These are phyloP conservation scores for Carnegiea gigantea DNA, from an alignment of 179 eudicot genomes.

Conservation along the genomic window DNA sequence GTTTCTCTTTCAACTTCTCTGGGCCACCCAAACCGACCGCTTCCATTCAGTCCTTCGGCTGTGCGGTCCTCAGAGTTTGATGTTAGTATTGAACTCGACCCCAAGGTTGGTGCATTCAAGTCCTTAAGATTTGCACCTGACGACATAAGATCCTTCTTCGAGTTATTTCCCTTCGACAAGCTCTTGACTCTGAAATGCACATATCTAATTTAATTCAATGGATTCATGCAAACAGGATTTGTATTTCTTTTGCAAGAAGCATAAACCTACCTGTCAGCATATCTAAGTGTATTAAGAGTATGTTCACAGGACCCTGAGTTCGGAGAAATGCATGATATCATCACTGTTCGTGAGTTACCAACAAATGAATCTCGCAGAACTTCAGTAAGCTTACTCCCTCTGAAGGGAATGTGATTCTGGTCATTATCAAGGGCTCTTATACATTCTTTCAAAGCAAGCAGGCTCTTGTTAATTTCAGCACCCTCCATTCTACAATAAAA, in stretches of 20 bases:
- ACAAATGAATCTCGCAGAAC: conserved; percentile 95
- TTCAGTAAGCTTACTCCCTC: conserved; percentile 98
- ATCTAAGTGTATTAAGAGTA: conserved; percentile 91
- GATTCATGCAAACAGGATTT: background rate
- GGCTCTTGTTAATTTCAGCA: conserved; percentile 96
- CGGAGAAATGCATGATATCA: conserved; percentile 98
- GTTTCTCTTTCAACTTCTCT: conserved; percentile 53
- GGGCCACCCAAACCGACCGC: conserved; percentile 64
- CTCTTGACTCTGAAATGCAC: conserved; percentile 74
- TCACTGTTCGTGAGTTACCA: conserved; percentile 94
- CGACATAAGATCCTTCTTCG: conserved; percentile 58
- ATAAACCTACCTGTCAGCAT: conserved; percentile 80
- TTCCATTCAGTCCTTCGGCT: conserved; percentile 43
- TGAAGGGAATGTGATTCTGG: conserved; percentile 92
- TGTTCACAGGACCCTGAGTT: conserved; percentile 94
- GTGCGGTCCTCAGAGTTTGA: conserved; percentile 52
- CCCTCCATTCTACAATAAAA: conserved; percentile 82
- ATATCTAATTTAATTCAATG: background rate
- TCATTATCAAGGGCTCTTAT: conserved; percentile 98
- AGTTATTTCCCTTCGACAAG: conserved; percentile 77
- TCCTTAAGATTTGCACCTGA: conserved; percentile 59
- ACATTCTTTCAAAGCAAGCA: conserved; percentile 96
- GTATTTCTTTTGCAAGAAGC: background rate
- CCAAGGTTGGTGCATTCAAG: conserved; percentile 45
- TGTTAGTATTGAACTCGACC: conserved; percentile 35